These are phyloP conservation scores for Coemansia aciculifera DNA, from an alignment of 192 early-diverging fungal species.

Conservation along the genomic window DNA sequence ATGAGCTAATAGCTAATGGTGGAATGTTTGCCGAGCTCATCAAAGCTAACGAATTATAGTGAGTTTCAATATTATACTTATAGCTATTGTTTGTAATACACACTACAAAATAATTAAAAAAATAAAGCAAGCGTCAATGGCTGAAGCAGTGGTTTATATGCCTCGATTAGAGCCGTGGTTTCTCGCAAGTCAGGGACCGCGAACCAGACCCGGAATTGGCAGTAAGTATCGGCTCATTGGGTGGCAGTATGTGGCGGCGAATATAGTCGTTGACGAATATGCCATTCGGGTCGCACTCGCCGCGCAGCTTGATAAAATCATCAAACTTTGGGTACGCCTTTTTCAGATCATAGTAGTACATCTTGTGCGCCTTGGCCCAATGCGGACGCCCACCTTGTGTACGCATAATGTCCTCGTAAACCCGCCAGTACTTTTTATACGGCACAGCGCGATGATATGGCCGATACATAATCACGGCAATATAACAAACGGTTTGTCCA, in stretches of 20 bases:
- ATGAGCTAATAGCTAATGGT: slow-evolving; percentile 29
- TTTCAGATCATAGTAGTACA: slow-evolving; percentile 56
- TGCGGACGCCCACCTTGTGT: slow-evolving; percentile 66
- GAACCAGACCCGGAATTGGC: neutral
- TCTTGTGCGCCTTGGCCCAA: slow-evolving; percentile 76
- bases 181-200: neutral
- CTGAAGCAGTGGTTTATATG: neutral
- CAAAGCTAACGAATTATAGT: neutral
- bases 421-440: slow-evolving; percentile 71
- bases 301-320: slow-evolving; percentile 59
- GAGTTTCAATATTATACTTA: neutral
- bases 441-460: slow-evolving; percentile 67
- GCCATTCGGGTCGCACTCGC: slow-evolving; percentile 63
- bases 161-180: neutral
- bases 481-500: slow-evolving; percentile 65
- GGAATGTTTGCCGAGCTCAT: slow-evolving; percentile 13
- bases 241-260: slow-evolving; percentile 58
- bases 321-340: slow-evolving; percentile 64
- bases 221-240: slow-evolving; percentile 11
- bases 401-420: slow-evolving; percentile 72
- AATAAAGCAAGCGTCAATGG: neutral
- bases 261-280: slow-evolving; percentile 76
- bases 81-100: no score
- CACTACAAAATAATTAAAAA: neutral
- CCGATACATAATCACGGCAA: slow-evolving; percentile 75